Base-by-base conservation (phyloP, 345 rosid genomes). In the Aurinia saxatilis region DNA sequence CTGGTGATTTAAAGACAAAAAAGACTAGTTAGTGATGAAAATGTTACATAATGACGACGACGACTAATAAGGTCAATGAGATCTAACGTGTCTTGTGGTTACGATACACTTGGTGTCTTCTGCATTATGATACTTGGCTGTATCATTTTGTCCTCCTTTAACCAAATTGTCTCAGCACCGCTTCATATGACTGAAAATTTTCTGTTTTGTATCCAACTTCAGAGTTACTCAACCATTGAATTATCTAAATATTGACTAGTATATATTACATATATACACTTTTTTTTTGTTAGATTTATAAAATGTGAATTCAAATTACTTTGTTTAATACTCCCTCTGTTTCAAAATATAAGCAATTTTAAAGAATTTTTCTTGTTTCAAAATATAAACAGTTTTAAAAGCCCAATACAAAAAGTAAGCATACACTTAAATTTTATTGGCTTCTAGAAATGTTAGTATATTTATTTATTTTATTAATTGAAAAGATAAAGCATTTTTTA, bases 51-150 rank as follows among this genome's bases (percentile, higher is more conserved):
- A n/a, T n/a, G n/a, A 51, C 16, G 25, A 29, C 41, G 60, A 52
- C 15, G 60, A 41, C 65, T 33, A 50, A 35, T 12, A 47, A 68
- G 16, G 66, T 51, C 33, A 52, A 60, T 42, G 61, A 60, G 21
- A 35, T 36, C 51, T 55, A 36, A 60, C 73, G 49, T 60, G 73
- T 68, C 54, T 60, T 34, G 56, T 68, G 56, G 67, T 7, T 27
- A 13, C 63, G 23, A 60, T 12, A 60, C 67, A 68, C 55, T 45
- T 69, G 73, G 13, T 53, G 50, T 69, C 67, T 61, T 53, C 36
- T 52, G 18, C 19, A 61, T 53, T 61, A 69, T 60, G 73, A 61
- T 53, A 46, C 56, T 45, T 61, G 63, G 46, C 67, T 61, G 56
- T 37, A 30, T 35, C 2, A 10, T 38, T 35, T 60, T 46, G 57